phyloP scores from a whole-genome alignment of 441 rosid genomes.

The Populus hybrid region DNA sequence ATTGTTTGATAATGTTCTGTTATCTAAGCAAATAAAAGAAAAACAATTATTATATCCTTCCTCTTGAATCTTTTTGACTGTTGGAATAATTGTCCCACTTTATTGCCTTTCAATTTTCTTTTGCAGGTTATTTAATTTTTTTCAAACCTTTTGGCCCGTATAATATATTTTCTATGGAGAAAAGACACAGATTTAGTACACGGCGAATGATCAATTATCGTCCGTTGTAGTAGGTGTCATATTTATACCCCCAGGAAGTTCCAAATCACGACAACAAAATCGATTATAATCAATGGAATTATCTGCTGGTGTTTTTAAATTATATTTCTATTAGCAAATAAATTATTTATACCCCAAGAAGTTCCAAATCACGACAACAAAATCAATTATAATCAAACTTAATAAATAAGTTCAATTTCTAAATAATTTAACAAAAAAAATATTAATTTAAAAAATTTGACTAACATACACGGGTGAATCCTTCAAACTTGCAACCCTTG shows the following conservation, averaged over 20 bases:
- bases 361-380: neutral
- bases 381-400: neutral
- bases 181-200: neutral
- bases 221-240: neutral
- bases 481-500: too few relatives aligned
- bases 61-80: slow-evolving; percentile 25
- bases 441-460: too few relatives aligned
- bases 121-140: neutral
- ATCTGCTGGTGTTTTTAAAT: too few relatives aligned
- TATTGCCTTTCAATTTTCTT: slow-evolving; percentile 4
- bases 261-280: neutral
- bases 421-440: too few relatives aligned
- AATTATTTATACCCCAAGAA: neutral
- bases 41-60: slow-evolving; percentile 23
- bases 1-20: slow-evolving; percentile 15
- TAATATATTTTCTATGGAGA: neutral
- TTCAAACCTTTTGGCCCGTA: neutral
- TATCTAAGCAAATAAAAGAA: slow-evolving; percentile 8
- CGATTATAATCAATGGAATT: neutral
- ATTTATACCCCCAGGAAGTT: neutral
- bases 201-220: neutral
- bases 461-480: too few relatives aligned
- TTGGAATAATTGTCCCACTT: slow-evolving; percentile 27
- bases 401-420: too few relatives aligned
- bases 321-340: too few relatives aligned